These are phyloP conservation scores for Ambrosiella cleistominuta DNA, from an alignment of 2,329 filamentous ascomycete species.

Conservation along the genomic window DNA sequence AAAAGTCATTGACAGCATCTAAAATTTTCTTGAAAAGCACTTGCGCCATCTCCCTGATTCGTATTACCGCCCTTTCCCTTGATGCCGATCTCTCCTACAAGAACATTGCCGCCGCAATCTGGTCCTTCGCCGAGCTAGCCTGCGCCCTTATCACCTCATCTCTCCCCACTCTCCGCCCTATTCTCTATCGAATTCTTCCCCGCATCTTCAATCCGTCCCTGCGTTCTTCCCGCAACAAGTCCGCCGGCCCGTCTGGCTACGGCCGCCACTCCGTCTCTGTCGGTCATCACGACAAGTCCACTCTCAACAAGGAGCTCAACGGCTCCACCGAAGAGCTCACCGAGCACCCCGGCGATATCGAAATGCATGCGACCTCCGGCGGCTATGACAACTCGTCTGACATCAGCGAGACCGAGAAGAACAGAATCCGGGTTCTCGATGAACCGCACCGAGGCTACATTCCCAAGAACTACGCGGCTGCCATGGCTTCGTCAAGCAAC, in stretches of 20 bases:
- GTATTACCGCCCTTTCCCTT: slow-evolving; percentile 15
- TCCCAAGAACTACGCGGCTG: background rate
- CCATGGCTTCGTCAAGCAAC: background rate
- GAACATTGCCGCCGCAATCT: slow-evolving; percentile 17
- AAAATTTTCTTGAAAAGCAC: slow-evolving; percentile 12
- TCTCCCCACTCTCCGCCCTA: slow-evolving; percentile 17
- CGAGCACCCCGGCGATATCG: slow-evolving; percentile 2
- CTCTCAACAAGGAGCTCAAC: slow-evolving; percentile 1
- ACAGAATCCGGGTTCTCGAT: background rate
- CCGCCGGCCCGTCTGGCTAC: slow-evolving; percentile 1
- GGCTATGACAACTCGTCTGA: background rate
- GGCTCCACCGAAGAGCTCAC: slow-evolving; percentile 5
- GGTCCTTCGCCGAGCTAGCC: slow-evolving; percentile 16
- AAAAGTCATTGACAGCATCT: too few relatives aligned
- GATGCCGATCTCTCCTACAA: slow-evolving; percentile 16
- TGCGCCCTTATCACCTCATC: slow-evolving; percentile 16
- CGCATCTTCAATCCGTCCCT: slow-evolving; percentile 12
- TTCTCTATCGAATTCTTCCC: slow-evolving; percentile 17
- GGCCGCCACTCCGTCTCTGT: slow-evolving; percentile 4
- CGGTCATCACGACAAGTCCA: background rate
- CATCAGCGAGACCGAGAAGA: background rate
- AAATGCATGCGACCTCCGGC: background rate
- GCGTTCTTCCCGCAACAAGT: background rate
- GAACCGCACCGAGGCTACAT: background rate
- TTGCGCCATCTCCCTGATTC: slow-evolving; percentile 16